Evolutionary conservation across 2,329 filamentous ascomycete species (phyloP), one percentile per base, ranked within the genome.

Genomic region (Dendryphion nanum): DNA sequence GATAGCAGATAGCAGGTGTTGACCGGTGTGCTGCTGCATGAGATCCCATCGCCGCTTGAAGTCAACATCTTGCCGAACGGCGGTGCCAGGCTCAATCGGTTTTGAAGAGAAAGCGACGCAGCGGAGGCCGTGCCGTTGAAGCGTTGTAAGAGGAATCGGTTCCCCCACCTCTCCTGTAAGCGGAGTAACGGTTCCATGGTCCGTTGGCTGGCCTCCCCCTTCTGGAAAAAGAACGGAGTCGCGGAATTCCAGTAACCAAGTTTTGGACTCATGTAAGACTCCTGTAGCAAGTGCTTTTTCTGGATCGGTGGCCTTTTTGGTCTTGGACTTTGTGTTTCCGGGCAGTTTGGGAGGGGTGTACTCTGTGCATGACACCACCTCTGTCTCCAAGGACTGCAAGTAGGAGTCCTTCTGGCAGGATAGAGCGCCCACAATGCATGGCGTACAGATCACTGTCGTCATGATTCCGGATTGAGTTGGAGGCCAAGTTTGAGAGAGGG

Each of bases 21-120:
- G 59, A 14, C 59, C 59, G 2, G 59, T 63, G 33, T 63, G 59
- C 28, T 63, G 59, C 38, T 63, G 59, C 59, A 63, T 63, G 24
- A 56, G 52, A 28, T 62, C 58, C 55, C 57, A 62, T 31, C 58
- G 50, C 8, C 59, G 51, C 3, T 44, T 31, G 33, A 58, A 62
- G 33, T 61, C 49, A 32, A 63, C 48, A 4, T 45, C 47, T 41
- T 63, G 59, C 8, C 39, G 45, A 3, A 63, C 56, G 14, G 41
- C 40, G 5, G 51, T 60, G 77, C 90, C 31, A 86, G 91, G 0
- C 73, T 94, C 16, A 89, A 95, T 81, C 85, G 89, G 12, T 91
- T 89, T 57, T 86, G 90, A 30, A 91, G 90, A 91, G 85, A 84
- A 18, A 85, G 85, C 0, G 59, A 88, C 47, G 72, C 82, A 47